Percentiles rank a stretch among this genome's conserved stretches.
Conservation (phyloP, 2,329 filamentous ascomycete genomes). For the Neoscytalidium dimidiatum region DNA sequence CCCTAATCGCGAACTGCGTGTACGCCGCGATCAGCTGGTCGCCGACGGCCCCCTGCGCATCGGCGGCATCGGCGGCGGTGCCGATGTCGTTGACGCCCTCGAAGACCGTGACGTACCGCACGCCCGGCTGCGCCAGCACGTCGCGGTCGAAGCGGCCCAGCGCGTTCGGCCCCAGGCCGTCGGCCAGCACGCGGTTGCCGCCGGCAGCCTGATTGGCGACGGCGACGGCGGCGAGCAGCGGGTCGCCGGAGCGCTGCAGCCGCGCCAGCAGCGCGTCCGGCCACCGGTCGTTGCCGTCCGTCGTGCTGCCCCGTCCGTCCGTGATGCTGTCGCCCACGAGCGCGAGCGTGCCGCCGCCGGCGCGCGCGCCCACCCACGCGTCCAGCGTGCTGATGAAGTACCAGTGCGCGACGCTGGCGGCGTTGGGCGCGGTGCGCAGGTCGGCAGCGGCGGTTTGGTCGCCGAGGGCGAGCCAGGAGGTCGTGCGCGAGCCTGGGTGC, state of each 20-base stretch:
- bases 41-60: slow-evolving; percentile 50
- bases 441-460: slow-evolving; percentile 55
- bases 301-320: slow-evolving; percentile 62
- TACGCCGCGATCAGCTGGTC: slow-evolving; percentile 59
- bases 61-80: slow-evolving; percentile 45
- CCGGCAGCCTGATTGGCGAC: slow-evolving; percentile 68
- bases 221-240: slow-evolving; percentile 51
- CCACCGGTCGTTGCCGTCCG: slow-evolving; percentile 59
- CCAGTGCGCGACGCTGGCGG: slow-evolving; percentile 47
- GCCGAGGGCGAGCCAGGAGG: slow-evolving; percentile 59
- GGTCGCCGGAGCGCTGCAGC: slow-evolving; percentile 38
- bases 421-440: slow-evolving; percentile 44
- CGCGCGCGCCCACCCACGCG: slow-evolving; percentile 48
- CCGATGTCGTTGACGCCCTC: slow-evolving; percentile 73
- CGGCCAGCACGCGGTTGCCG: slow-evolving; percentile 62
- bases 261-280: slow-evolving; percentile 28
- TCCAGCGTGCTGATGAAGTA: slow-evolving; percentile 60
- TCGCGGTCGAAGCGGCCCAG: slow-evolving; percentile 65
- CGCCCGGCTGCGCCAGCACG: slow-evolving; percentile 58
- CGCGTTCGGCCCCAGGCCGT: slow-evolving; percentile 64
- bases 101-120: slow-evolving; percentile 65
- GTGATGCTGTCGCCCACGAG: slow-evolving; percentile 68
- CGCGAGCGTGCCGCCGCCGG: slow-evolving; percentile 47
- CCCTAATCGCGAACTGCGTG: slow-evolving; percentile 57
- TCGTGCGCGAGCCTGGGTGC: slow-evolving; percentile 58